Evolutionary conservation across 164 flowering plant species (phyloP).

Genomic region (Vitis labrusca): DNA sequence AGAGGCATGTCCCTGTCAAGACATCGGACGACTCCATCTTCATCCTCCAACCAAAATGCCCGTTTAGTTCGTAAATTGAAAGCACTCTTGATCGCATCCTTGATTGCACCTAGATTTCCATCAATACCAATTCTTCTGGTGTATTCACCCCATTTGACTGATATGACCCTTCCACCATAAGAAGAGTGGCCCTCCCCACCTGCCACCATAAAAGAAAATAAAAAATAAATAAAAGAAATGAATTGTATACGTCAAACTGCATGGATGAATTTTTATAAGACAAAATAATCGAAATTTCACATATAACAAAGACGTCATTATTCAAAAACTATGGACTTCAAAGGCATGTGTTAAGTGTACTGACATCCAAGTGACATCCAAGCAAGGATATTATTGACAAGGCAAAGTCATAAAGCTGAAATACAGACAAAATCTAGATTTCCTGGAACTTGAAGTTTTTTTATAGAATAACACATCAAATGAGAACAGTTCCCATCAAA

Average conservation of each 20-base stretch:
- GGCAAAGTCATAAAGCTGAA: no score
- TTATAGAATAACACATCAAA: no score
- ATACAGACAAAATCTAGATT: no score
- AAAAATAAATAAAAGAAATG: neutral
- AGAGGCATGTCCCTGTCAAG: constrained; percentile 40
- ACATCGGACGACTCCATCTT: constrained; percentile 33
- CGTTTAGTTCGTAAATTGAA: constrained; percentile 36
- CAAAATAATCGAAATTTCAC: neutral
- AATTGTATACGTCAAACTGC: neutral
- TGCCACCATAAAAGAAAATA: neutral
- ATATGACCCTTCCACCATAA: constrained; percentile 17
- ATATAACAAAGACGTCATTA: no score
- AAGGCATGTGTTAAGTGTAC: no score
- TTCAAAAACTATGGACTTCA: no score
- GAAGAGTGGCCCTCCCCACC: constrained; percentile 18
- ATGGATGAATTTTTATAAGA: neutral
- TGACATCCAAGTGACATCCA: no score
- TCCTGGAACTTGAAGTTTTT: no score
- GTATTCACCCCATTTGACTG: constrained; percentile 32
- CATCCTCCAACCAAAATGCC: constrained; percentile 43
- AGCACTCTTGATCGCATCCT: constrained; percentile 30
- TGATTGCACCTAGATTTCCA: constrained; percentile 38
- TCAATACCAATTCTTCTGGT: constrained; percentile 37
- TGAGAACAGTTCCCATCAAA: no score
- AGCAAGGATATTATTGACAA: no score